Base-by-base conservation (phyloP, 2,329 filamentous ascomycete species). In the Aspergillus oerlinghausenensis region DNA sequence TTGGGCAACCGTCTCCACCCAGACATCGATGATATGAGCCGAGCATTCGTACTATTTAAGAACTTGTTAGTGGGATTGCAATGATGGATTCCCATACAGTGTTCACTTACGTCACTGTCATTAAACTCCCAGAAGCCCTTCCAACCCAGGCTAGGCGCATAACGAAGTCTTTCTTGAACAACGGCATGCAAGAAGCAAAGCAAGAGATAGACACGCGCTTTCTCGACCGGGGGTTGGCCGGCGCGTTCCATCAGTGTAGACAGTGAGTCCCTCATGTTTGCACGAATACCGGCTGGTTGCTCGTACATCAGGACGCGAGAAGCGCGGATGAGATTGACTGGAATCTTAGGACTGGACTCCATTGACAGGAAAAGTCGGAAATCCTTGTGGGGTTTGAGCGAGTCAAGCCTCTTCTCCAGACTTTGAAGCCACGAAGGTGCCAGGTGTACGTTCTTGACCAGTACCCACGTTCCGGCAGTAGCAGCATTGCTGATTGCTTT, bases 71-170 rank as follows among this genome's bases (percentile, higher is more conserved):
- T 55, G n/a, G 49, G 35, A 17, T 19, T 49, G 25, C 49, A 55
- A 50, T 56, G 14, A 23, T 48, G 4, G 40, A 4, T 7, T n/a
- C 17, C 32, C 23, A 49, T 23, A 11, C 8, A 10, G 50, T n/a
- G 11, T 58, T 40, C 63, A 87, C 90, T 89, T 84, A 95, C 90
- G 76, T 99, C 94, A 66, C 92, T 96, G 75, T 99, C 95, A 72
- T 99, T 99, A 75, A 99, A 99, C 76, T 99, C 95, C 94, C 95
- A 99, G 82, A 97, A 96, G 54, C 92, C 91, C 79, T 96, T 97
- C 94, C 94, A 99, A 59, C 94, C 94, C 55, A 99, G 80, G 56
- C 84, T 93, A 0, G 94, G 95, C 25, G 93, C 92, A 73, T 99
- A 99, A 60, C 94, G 88, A 60, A 99, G 80, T 65, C 95, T 84